A percentile compares a stretch with the other conserved stretches of the same genome.
Evolutionary conservation across 1,139 yeast genomes (phyloP).

Genomic region (Geotrichum macrosporum): DNA sequence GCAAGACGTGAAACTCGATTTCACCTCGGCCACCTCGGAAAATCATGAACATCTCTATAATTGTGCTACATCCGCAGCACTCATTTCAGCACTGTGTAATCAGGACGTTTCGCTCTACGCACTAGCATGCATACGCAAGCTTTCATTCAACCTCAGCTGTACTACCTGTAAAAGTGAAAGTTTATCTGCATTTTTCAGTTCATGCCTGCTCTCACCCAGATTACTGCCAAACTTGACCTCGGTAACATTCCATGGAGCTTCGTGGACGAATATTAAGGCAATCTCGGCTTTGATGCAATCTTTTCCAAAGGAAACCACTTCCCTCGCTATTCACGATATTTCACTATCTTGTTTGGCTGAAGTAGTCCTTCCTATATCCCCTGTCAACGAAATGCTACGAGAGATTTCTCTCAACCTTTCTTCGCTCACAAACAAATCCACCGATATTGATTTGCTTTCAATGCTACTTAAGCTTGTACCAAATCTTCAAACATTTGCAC

Average conservation of each 20-base stretch:
- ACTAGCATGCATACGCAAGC: neutral
- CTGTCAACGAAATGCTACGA: slow-evolving; percentile 5
- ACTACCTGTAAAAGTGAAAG: neutral
- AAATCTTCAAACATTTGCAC: slow-evolving; percentile 4
- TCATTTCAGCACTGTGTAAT: neutral
- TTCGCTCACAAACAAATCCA: slow-evolving; percentile 6
- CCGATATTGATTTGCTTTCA: slow-evolving; percentile 10
- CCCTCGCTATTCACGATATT: slow-evolving; percentile 5
- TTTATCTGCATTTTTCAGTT: neutral
- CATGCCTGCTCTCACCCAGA: neutral
- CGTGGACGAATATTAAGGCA: slow-evolving; percentile 2
- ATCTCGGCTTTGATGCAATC: neutral
- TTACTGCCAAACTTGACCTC: neutral
- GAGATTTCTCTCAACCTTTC: slow-evolving; percentile 3
- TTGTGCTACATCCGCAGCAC: neutral
- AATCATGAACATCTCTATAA: neutral
- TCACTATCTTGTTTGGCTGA: slow-evolving; percentile 12
- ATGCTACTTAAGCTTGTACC: slow-evolving; percentile 4
- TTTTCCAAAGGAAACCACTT: neutral
- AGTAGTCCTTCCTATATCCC: slow-evolving; percentile 5
- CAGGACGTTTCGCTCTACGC: neutral
- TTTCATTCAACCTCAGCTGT: neutral
- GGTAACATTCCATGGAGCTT: neutral
- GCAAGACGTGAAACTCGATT: neutral
- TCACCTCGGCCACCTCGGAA: neutral